Base-by-base conservation (phyloP, 2,329 filamentous ascomycete species). In the Aspergillus novofumigatus region DNA sequence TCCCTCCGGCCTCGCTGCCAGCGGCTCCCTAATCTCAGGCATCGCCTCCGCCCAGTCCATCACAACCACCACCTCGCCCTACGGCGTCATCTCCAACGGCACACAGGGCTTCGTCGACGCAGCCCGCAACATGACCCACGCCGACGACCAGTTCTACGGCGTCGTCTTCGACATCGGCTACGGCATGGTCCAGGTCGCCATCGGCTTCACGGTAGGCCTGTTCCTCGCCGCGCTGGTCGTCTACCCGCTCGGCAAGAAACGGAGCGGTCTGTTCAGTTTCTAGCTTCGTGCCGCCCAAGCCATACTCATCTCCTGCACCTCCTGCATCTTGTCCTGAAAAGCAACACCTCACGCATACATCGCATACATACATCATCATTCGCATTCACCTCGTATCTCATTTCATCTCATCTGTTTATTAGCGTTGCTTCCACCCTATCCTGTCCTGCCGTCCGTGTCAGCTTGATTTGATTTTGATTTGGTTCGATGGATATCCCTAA, bases 1-100 rank as follows among this genome's bases (percentile, higher is more conserved):
- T 0, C 85, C 85, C 0, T 83, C 80, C 4, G 85, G 85, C 4
- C 75, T 87, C 3, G 82, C 84, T 4, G 83, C 85, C 1, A 80
- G 78, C 60, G 85, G 85, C 1, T 81, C 78, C 14, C 71, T 87
- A 25, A 77, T 87, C 2, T 77, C 80, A 0, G 84, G 85, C n/a
- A 76, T 87, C 52, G 78, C 77, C 3, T 82, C 79, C 8, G 84
- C 85, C 1, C 78, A 86, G 62, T 78, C 84, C 61, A 83, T 86
- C 10, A 65, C 64, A 28, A 61, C 56, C n/a, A 62, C 62, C 25
- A 29, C 61, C 3, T 67, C 70, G 0, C 67, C 67, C 21, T 70
- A 67, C 21, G 76, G 76, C 0, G 81, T 77, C 2, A 77, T 80
- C 21, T 79, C 78, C 9, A 79, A 77, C 58, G 69, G 69, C 4